Conservation (phyloP, 176 grass and related monocot genomes). For the Oryza meyeriana region DNA sequence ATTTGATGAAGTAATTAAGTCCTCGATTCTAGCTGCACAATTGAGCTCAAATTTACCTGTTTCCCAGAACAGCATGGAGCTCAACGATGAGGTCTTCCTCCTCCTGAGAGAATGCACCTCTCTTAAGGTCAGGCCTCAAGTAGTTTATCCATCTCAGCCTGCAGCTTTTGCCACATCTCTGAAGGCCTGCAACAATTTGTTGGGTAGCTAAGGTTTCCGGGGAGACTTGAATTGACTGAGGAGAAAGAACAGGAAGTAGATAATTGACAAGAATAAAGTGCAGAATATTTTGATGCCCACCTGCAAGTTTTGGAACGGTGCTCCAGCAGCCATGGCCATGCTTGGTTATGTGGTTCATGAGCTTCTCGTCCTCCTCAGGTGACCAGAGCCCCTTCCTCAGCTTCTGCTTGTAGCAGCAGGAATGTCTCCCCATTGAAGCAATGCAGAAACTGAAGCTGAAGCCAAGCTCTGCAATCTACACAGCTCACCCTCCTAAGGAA, state of each 20-base stretch:
- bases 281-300: conserved; percentile 26
- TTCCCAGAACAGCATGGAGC: conserved; percentile 56
- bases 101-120: conserved; percentile 64
- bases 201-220: conserved; percentile 3
- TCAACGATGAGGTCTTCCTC: conserved; percentile 59
- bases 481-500: conserved; percentile 3
- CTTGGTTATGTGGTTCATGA: conserved; percentile 56
- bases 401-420: conserved; percentile 69
- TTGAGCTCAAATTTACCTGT: conserved; percentile 47
- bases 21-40: not conserved
- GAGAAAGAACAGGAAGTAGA: not conserved
- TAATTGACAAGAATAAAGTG: conserved; percentile 24
- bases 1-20: not conserved
- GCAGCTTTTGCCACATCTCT: conserved; percentile 97
- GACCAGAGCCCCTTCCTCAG: conserved; percentile 72
- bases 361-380: conserved; percentile 64
- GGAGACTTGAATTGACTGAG: not conserved
- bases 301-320: conserved; percentile 62
- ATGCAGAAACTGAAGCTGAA: conserved; percentile 28
- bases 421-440: conserved; percentile 58
- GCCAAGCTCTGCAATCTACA: conserved; percentile 21
- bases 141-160: conserved; percentile 99
- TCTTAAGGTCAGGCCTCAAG: conserved; percentile 77
- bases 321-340: conserved; percentile 64
- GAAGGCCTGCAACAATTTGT: conserved; percentile 55